Conservation (phyloP, 768 basidiomycete species). For the Rhodotorula taiwanensis region DNA sequence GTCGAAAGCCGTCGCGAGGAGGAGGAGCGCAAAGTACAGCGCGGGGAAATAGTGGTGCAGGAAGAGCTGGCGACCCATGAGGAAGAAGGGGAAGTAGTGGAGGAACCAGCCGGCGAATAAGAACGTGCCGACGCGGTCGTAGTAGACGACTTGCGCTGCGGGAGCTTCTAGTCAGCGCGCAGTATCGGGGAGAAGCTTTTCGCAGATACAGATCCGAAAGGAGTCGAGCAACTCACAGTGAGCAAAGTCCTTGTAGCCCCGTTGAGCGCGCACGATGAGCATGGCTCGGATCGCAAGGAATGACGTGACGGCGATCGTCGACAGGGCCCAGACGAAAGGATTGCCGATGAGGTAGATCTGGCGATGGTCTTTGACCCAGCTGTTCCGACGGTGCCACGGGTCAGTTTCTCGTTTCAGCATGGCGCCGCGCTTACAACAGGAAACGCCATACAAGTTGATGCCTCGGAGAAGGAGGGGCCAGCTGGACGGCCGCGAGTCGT, state of each 20-base stretch:
- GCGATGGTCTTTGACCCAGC: constrained; percentile 94
- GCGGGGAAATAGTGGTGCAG: constrained; percentile 97
- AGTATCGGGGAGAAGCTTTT: background rate
- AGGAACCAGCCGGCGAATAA: constrained; percentile 83
- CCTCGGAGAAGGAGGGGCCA: constrained; percentile 91
- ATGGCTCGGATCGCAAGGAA: constrained; percentile 68
- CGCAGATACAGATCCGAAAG: too few relatives aligned
- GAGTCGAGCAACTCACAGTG: constrained; percentile 57
- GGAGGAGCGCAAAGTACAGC: constrained; percentile 76
- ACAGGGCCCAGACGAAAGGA: constrained; percentile 85
- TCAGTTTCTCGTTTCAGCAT: too few relatives aligned
- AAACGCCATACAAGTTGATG: constrained; percentile 57
- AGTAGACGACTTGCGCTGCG: constrained; percentile 79
- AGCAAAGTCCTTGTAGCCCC: constrained; percentile 86
- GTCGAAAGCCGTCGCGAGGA: constrained; percentile 73
- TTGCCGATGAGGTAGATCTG: constrained; percentile 96
- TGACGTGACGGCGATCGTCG: constrained; percentile 60
- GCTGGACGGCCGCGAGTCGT: constrained; percentile 80
- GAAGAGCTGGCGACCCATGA: constrained; percentile 96
- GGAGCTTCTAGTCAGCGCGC: constrained; percentile 8
- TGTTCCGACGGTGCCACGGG: constrained; percentile 51
- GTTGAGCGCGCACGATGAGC: constrained; percentile 77
- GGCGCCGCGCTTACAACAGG: too few relatives aligned
- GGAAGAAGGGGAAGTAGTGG: constrained; percentile 94
- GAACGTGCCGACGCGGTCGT: constrained; percentile 84